Evolutionary conservation across 2,329 filamentous ascomycete genomes (phyloP).

Genomic region (Rutstroemia sp.): DNA sequence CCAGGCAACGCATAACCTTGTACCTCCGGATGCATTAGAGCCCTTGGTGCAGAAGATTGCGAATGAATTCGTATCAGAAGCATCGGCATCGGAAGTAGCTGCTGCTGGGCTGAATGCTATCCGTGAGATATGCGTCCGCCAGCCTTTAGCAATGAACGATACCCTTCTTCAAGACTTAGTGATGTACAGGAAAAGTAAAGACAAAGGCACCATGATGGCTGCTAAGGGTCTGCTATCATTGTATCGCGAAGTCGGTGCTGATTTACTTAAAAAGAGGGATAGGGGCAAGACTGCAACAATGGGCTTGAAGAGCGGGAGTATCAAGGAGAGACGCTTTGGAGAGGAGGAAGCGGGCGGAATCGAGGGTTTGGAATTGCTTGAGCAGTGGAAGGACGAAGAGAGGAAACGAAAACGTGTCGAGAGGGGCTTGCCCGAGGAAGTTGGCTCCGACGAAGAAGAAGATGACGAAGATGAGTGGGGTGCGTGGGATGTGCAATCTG

Average conservation of each 20-base stretch:
- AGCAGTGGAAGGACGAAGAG: conserved; percentile 91
- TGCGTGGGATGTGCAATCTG: conserved; percentile 32
- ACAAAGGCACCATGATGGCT: conserved; percentile 99
- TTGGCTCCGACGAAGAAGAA: conserved; percentile 51
- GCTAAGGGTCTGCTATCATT: conserved; percentile 85
- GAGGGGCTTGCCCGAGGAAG: conserved; percentile 56
- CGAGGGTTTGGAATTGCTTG: conserved; percentile 84
- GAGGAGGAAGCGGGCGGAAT: conserved; percentile 76
- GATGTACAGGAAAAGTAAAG: conserved; percentile 93
- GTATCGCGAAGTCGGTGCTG: conserved; percentile 84
- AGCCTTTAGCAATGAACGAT: conserved; percentile 93
- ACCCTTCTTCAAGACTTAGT: conserved; percentile 93
- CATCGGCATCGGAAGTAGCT: conserved; percentile 81
- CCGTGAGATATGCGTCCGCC: conserved; percentile 83
- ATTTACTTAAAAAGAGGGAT: conserved; percentile 82
- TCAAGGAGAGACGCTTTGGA: conserved; percentile 72
- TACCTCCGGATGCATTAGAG: conserved; percentile 87
- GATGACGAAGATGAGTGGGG: conserved; percentile 32
- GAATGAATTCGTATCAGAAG: conserved; percentile 97
- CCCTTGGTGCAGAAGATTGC: conserved; percentile 91
- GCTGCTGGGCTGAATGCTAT: conserved; percentile 92
- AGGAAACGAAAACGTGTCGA: conserved; percentile 64
- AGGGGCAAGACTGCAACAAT: conserved; percentile 88
- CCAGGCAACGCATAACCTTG: conserved; percentile 82
- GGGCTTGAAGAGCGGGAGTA: conserved; percentile 66